phyloP scores from a whole-genome alignment of 441 rosid species.

The Heliophila coronopifolia region DNA sequence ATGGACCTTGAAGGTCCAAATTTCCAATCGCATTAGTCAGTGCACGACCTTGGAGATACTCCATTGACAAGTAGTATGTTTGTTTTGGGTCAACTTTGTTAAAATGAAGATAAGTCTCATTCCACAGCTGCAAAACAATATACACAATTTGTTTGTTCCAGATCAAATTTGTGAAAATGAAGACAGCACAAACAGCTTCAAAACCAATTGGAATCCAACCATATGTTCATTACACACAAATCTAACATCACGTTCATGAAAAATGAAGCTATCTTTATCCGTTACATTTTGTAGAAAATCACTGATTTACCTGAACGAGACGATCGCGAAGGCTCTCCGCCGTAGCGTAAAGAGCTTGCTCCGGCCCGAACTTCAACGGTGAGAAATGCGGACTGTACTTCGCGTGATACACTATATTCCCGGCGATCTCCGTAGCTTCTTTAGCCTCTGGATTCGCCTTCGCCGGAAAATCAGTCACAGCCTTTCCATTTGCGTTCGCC shows the following conservation, averaged over 20 bases:
- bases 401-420: conserved; percentile 74
- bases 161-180: conserved; percentile 54
- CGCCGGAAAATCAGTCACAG: conserved; percentile 33
- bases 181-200: conserved; percentile 25
- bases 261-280: no score
- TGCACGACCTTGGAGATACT: conserved; percentile 96
- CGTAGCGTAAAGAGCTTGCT: conserved; percentile 81
- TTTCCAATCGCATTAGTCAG: conserved; percentile 86
- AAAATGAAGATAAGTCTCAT: conserved; percentile 73
- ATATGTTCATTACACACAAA: not conserved
- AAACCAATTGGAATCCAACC: not conserved
- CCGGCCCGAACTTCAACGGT: conserved; percentile 77
- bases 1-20: conserved; percentile 60
- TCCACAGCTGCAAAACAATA: conserved; percentile 67
- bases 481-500: conserved; percentile 40
- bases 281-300: no score
- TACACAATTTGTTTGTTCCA: conserved; percentile 36
- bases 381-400: conserved; percentile 89
- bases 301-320: conserved; percentile 53
- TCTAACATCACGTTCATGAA: no score
- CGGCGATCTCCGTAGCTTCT: conserved; percentile 58
- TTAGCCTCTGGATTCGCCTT: conserved; percentile 58
- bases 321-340: conserved; percentile 94
- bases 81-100: conserved; percentile 83
- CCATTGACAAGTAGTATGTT: conserved; percentile 94